Percentiles rank a stretch among this genome's conserved stretches.
phyloP scores from a whole-genome alignment of 1,284 basidiomycete species.

The Pyrrhoderma noxium region DNA sequence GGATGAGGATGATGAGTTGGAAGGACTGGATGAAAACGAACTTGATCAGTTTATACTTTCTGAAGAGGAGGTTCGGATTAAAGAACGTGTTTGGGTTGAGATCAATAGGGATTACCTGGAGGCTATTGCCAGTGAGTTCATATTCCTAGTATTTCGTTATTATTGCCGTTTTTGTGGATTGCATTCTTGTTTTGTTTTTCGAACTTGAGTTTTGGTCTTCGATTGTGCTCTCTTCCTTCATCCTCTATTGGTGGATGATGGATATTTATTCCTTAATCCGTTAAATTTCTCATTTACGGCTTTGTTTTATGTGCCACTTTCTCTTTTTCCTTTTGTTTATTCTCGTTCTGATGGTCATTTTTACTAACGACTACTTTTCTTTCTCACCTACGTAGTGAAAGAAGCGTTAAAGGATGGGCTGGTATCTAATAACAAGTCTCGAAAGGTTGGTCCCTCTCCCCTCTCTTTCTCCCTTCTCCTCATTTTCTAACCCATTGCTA shows the following conservation, averaged over 20 bases:
- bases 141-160: too few species aligned
- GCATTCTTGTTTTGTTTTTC: neutral
- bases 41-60: constrained; percentile 80
- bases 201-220: too few species aligned
- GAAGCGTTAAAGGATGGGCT: constrained; percentile 47
- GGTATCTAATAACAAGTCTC: constrained; percentile 47
- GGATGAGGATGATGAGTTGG: constrained; percentile 51
- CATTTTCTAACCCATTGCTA: constrained; percentile 20
- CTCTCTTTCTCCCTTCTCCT: constrained; percentile 22
- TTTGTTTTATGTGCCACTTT: too few species aligned
- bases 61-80: constrained; percentile 82
- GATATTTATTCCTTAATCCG: too few species aligned
- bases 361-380: too few species aligned
- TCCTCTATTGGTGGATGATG: too few species aligned
- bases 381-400: constrained; percentile 59
- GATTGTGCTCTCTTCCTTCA: too few species aligned
- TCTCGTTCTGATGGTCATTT: too few species aligned
- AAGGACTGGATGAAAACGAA: constrained; percentile 88
- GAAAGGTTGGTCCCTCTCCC: constrained; percentile 62
- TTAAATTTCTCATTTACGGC: too few species aligned
- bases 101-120: constrained; percentile 93
- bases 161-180: too few species aligned
- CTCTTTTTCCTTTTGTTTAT: too few species aligned
- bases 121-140: constrained; percentile 70
- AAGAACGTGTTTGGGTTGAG: constrained; percentile 96